Evolutionary conservation across 352 stramenopile genomes (phyloP).

Genomic region (Achlya hypogyna): DNA sequence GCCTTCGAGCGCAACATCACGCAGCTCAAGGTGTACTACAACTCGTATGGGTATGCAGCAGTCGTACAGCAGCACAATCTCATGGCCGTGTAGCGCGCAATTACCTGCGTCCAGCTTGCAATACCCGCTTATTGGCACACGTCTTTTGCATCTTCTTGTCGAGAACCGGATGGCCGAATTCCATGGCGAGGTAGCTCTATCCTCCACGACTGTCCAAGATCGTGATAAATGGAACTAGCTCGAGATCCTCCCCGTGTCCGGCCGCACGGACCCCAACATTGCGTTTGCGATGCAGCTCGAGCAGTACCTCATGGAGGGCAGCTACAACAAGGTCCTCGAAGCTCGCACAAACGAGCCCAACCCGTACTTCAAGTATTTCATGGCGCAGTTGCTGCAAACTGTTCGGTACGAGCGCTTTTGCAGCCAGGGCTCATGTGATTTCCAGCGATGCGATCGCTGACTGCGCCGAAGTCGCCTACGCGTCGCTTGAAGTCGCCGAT

Average conservation of each 20-base stretch:
- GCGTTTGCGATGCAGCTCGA: constrained; percentile 85
- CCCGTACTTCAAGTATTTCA: constrained; percentile 91
- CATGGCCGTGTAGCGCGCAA: constrained; percentile 22
- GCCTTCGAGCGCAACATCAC: constrained; percentile 84
- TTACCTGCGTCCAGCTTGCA: constrained; percentile 62
- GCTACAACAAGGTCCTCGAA: constrained; percentile 89
- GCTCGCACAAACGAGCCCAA: constrained; percentile 83
- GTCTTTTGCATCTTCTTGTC: constrained; percentile 84
- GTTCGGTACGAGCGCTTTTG: constrained; percentile 47
- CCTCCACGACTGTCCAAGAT: not conserved
- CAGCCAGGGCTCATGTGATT: not conserved
- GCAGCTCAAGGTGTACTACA: constrained; percentile 86
- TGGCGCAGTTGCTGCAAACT: constrained; percentile 88
- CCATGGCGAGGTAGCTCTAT: constrained; percentile 71
- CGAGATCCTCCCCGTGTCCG: constrained; percentile 77
- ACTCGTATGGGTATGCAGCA: constrained; percentile 24
- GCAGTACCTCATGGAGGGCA: constrained; percentile 90
- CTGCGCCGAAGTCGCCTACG: constrained; percentile 92
- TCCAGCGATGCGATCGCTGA: constrained; percentile 88
- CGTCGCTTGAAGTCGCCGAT: constrained; percentile 77
- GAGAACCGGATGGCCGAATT: constrained; percentile 91
- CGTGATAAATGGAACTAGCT: constrained; percentile 30
- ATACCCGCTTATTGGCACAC: constrained; percentile 81
- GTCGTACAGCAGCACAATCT: not conserved
- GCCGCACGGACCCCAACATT: constrained; percentile 76